A percentile compares a stretch with the other conserved stretches of the same genome.
These are phyloP conservation scores for Alternaria conjuncta DNA, from an alignment of 2,329 filamentous ascomycete species.

Conservation along the genomic window DNA sequence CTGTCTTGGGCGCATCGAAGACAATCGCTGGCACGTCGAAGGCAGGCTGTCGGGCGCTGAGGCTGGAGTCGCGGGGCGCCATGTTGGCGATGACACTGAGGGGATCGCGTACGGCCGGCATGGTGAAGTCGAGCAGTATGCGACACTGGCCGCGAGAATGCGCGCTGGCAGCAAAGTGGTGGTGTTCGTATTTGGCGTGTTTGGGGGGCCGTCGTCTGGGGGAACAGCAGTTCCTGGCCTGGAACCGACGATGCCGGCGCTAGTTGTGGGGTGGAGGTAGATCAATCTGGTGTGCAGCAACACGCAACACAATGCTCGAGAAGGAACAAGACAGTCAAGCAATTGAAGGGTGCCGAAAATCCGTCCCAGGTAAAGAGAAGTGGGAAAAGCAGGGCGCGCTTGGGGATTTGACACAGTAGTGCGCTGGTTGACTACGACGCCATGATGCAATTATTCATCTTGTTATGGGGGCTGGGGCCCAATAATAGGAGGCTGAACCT, in stretches of 20 bases:
- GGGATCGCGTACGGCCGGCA: constrained; percentile 37
- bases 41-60: constrained; percentile 25
- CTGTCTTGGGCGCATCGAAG: constrained; percentile 19
- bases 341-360: constrained; percentile 5
- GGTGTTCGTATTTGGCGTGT: constrained; percentile 6
- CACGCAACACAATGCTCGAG: constrained; percentile 4
- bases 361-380: constrained; percentile 4
- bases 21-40: constrained; percentile 18
- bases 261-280: constrained; percentile 23
- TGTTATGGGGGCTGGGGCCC: constrained; percentile 35
- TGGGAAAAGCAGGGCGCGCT: constrained; percentile 13
- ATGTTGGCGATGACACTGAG: constrained; percentile 31
- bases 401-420: constrained; percentile 21
- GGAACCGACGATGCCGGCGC: constrained; percentile 29
- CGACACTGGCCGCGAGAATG: constrained; percentile 17
- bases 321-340: neutral
- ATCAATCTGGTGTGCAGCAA: constrained; percentile 14
- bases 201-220: constrained; percentile 21
- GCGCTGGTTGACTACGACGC: constrained; percentile 21
- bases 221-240: constrained; percentile 23
- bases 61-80: constrained; percentile 26
- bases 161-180: constrained; percentile 11
- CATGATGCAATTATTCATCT: constrained; percentile 38
- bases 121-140: constrained; percentile 17
- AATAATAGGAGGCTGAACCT: constrained; percentile 33